Percentiles rank a stretch among this genome's conserved stretches.
phyloP scores from a whole-genome alignment of 148 eudicot genomes.

The Vaccinium myrtillus region DNA sequence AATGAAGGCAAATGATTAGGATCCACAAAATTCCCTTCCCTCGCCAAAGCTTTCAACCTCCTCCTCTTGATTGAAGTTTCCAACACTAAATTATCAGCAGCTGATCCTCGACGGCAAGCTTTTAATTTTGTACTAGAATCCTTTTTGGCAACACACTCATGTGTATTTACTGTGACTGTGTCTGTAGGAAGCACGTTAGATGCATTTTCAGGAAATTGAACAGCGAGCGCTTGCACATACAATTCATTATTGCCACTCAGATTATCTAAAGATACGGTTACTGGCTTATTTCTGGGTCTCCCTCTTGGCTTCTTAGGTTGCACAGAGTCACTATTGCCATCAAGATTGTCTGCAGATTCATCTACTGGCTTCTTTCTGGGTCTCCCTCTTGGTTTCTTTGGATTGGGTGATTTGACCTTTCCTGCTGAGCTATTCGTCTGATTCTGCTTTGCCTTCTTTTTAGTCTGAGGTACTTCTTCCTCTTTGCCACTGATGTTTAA shows the following conservation, averaged over 20 bases:
- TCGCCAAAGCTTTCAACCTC: constrained; percentile 30
- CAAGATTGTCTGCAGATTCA: constrained; percentile 13
- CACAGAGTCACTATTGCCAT: constrained; percentile 19
- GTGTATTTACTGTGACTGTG: constrained; percentile 13
- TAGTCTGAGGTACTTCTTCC: constrained; percentile 33
- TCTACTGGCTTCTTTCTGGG: constrained; percentile 22
- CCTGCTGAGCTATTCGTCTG: constrained; percentile 21
- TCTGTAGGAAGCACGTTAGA: constrained; percentile 24
- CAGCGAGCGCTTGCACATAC: constrained; percentile 30
- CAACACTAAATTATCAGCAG: constrained; percentile 17
- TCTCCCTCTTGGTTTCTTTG: constrained; percentile 22
- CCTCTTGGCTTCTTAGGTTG: constrained; percentile 19
- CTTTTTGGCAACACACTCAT: constrained; percentile 19
- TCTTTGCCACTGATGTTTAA: constrained; percentile 26
- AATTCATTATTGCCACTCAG: constrained; percentile 20
- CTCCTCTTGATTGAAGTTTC: constrained; percentile 17
- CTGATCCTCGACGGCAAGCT: constrained; percentile 13
- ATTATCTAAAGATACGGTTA: constrained; percentile 12
- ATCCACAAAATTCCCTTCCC: constrained; percentile 12
- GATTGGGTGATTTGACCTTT: constrained; percentile 23
- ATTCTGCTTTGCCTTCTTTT: constrained; percentile 28
- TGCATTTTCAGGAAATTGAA: constrained; percentile 30
- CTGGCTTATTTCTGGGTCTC: constrained; percentile 20
- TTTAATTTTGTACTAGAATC: constrained; percentile 14
- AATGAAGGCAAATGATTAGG: constrained; percentile 16